Conservation (phyloP, 2,329 filamentous ascomycete genomes). For the Talaromyces sp. region DNA sequence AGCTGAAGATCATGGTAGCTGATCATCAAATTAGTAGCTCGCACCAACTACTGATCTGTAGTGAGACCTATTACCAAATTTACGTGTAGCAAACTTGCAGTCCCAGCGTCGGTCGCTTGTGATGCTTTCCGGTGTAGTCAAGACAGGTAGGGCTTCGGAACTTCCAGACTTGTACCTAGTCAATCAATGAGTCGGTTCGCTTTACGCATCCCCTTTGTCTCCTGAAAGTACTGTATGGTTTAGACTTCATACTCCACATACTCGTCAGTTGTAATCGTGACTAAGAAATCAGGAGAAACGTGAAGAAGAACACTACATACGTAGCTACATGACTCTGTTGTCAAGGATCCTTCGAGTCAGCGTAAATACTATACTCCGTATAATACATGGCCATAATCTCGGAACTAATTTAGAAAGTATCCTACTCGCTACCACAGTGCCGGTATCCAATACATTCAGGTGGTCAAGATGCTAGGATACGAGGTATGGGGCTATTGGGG, state of each 20-base stretch:
- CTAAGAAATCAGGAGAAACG: not conserved
- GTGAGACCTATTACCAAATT: not conserved
- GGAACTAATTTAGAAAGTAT: not conserved
- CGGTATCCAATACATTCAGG: not conserved
- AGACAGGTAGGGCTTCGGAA: not conserved
- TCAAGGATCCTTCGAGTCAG: not conserved
- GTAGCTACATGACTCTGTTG: not conserved
- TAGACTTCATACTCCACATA: not conserved
- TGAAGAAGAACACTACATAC: not conserved
- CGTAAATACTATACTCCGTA: not conserved
- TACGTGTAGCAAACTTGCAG: not conserved
- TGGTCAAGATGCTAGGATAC: not conserved
- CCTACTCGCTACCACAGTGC: conserved; percentile 4
- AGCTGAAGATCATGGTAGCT: too few relatives aligned
- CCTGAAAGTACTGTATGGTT: not conserved
- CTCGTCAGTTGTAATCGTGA: not conserved
- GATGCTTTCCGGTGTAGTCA: not conserved
- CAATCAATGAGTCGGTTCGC: not conserved
- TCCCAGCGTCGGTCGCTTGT: too few relatives aligned
- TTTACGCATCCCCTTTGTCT: not conserved
- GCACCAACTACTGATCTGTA: not conserved
- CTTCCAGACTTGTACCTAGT: not conserved
- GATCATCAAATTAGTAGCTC: not conserved
- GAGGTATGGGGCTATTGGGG: not conserved
- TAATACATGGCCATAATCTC: not conserved